phyloP scores from a whole-genome alignment of 345 rosid species.

The Acer saccharum region DNA sequence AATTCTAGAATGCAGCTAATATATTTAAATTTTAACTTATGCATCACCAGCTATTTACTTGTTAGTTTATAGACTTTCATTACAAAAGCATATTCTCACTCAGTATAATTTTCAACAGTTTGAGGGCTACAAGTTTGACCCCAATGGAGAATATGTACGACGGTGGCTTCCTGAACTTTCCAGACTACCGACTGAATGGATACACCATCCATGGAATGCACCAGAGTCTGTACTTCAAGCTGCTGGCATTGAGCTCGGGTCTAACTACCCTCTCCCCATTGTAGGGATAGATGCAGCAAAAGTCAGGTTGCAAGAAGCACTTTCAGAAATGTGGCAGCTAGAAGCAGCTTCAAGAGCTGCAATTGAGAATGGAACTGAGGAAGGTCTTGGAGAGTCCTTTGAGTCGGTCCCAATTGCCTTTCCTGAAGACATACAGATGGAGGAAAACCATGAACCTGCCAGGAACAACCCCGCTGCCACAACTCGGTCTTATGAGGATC shows the following conservation, averaged over 20 bases:
- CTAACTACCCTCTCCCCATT: constrained; percentile 90
- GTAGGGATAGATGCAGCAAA: constrained; percentile 84
- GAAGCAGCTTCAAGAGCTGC: constrained; percentile 97
- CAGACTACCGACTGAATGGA: constrained; percentile 98
- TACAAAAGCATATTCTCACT: constrained; percentile 6
- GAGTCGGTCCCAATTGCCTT: constrained; percentile 69
- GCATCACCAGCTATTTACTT: constrained; percentile 9
- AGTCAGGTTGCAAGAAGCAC: constrained; percentile 80
- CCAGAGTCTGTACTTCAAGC: constrained; percentile 93
- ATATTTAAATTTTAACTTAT: not conserved
- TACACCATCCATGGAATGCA: constrained; percentile 98
- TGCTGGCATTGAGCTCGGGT: constrained; percentile 97
- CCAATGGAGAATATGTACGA: constrained; percentile 90
- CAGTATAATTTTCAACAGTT: constrained; percentile 44
- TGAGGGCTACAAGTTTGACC: constrained; percentile 94
- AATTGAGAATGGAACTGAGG: constrained; percentile 90
- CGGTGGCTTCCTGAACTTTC: constrained; percentile 99
- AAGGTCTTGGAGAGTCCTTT: constrained; percentile 95
- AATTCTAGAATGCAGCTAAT: not conserved
- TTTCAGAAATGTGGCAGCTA: constrained; percentile 88
- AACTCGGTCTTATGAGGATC: constrained; percentile 73
- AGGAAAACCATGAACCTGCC: constrained; percentile 56
- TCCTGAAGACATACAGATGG: constrained; percentile 77
- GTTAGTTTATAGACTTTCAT: not conserved
- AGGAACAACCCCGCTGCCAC: constrained; percentile 49